Evolutionary conservation across 495 filamentous ascomycete genomes (phyloP).

Genomic region (Parathielavia appendiculata): DNA sequence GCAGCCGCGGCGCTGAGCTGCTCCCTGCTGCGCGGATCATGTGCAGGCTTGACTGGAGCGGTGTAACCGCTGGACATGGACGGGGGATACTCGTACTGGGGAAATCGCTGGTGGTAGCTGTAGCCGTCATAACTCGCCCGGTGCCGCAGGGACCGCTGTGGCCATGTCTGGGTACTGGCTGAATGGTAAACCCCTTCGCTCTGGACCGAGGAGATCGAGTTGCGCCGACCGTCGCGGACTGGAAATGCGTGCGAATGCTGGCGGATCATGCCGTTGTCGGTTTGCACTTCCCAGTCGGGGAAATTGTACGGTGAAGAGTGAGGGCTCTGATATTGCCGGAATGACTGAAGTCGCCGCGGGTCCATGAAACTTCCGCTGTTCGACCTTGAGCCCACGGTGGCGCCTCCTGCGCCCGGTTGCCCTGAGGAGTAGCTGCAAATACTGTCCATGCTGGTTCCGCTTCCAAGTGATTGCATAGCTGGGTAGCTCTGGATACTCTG

Average conservation of each 20-base stretch:
- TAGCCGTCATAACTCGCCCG: constrained; percentile 42
- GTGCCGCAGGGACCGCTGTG: constrained; percentile 32
- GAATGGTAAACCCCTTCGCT: constrained; percentile 22
- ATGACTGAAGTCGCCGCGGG: constrained; percentile 23
- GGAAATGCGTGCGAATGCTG: constrained; percentile 29
- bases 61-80: constrained; percentile 39
- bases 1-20: constrained; percentile 20
- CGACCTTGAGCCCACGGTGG: constrained; percentile 2
- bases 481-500: constrained; percentile 33
- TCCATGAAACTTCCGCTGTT: constrained; percentile 18
- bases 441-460: constrained; percentile 33
- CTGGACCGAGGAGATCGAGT: constrained; percentile 25
- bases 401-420: constrained; percentile 9
- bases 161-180: constrained; percentile 27
- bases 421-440: constrained; percentile 28
- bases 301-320: constrained; percentile 14
- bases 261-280: constrained; percentile 28
- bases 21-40: constrained; percentile 29
- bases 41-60: constrained; percentile 17
- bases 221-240: constrained; percentile 29
- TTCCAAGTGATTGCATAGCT: constrained; percentile 21
- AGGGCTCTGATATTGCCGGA: constrained; percentile 19
- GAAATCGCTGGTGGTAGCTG: constrained; percentile 20
- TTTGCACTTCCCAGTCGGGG: constrained; percentile 31
- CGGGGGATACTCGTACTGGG: constrained; percentile 30